Evolutionary conservation across 805 yeast species (phyloP), one percentile per base, ranked within the genome.

Genomic region (Grigorovia transvaalensis): DNA sequence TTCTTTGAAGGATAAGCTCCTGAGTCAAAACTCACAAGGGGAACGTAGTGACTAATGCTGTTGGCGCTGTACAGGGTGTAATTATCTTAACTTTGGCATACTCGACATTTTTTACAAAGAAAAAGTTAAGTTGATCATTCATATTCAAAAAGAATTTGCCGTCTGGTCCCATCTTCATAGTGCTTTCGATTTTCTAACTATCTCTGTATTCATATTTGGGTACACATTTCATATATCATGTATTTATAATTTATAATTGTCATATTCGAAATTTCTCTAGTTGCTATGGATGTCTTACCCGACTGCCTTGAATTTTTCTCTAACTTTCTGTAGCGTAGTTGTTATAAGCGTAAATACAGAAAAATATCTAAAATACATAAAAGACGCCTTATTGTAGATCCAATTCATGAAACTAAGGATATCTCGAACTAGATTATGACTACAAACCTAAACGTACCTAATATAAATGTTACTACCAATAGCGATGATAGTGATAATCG

Each of bases 1-100:
- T 11, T 61, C 66, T 0, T 52, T 59, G 20, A 60, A 58, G 42
- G 53, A 56, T 41, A 56, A 57, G 9, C 50, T 58, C 23, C 51
- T 53, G 42, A 45, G 42, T 12, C 42, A 38, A 38, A 38, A 38
- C 15, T 38, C 42, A 38, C 38, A 33, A 33, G 38, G 38, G 11
- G 38, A 33, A 13, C 11, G 38, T 33, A 33, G 15, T 33, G 15
- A 33, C 8, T 33, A 33, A 33, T 33, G 9, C 15, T 33, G 15
- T 33, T 5, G 15, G 15, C 9, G 15, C 15, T 33, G 38, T 33
- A 11, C 8, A 8, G 9, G 11, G 15, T 33, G 15, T 33, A 23
- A 4, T 23, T 23, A 23, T 23, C 27, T 23, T 23, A 23, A 23
- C 27, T 23, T 23, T 6, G 27, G 27, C 27, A 23, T 23, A 23